Conservation (phyloP, 2,329 filamentous ascomycete species). For the Ilyonectria destructans region DNA sequence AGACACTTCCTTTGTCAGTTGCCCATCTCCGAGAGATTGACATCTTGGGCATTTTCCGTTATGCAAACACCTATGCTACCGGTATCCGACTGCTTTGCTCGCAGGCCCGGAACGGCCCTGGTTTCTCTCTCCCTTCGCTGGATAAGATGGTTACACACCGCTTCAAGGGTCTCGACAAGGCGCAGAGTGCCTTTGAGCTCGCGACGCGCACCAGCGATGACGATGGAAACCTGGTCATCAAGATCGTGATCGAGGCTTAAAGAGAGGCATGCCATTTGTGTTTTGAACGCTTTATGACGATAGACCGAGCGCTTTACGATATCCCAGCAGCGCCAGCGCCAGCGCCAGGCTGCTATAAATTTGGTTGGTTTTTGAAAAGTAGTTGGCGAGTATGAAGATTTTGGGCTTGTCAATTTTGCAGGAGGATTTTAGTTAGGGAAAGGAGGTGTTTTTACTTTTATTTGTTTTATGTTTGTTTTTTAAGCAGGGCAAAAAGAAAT, state of each 20-base stretch:
- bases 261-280: constrained; percentile 4
- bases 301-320: constrained; percentile 40
- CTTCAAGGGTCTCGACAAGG: constrained; percentile 76
- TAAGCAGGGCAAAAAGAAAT: constrained; percentile 4
- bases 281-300: constrained; percentile 33
- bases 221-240: constrained; percentile 78
- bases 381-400: background rate
- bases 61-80: constrained; percentile 82
- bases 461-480: background rate
- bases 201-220: constrained; percentile 79
- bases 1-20: constrained; percentile 81
- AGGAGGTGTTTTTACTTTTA: background rate
- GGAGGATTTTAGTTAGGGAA: background rate
- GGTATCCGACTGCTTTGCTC: constrained; percentile 76
- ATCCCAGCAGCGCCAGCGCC: constrained; percentile 27
- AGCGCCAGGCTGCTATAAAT: constrained; percentile 12
- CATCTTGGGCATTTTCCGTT: constrained; percentile 84
- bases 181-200: constrained; percentile 78
- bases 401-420: background rate
- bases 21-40: constrained; percentile 84
- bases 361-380: constrained; percentile 20
- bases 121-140: constrained; percentile 72
- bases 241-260: constrained; percentile 77
- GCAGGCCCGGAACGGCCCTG: constrained; percentile 54
- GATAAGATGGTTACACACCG: constrained; percentile 83